Evolutionary conservation across 2,329 filamentous ascomycete genomes (phyloP), one percentile per base, ranked within the genome.

Genomic region (Claviceps capensis): DNA sequence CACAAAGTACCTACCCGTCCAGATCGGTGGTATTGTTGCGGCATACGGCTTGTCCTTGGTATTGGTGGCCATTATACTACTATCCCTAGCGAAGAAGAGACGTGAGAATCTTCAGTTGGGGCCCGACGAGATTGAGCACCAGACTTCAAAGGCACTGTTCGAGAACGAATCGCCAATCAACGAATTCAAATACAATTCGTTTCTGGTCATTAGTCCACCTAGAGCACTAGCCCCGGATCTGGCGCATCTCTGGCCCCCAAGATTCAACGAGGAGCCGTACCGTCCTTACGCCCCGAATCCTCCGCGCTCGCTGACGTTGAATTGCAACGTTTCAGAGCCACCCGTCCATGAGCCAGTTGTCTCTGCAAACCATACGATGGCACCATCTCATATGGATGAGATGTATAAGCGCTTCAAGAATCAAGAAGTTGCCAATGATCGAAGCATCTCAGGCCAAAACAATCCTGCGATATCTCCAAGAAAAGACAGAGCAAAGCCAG

Each of bases 361-460:
- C 23, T 79, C 84, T 54, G 77, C 79, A 54, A 87, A 95, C 67
- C 81, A 78, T 64, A 75, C 78, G 62, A 83, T 84, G 71, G 82
- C 87, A 56, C 83, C 93, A 66, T 76, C 83, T 57, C 86, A 95
- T 65, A 82, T 96, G 67, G 89, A 95, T 66, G 82, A 87, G 60
- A 82, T 97, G 65, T 97, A 96, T 69, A 88, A 83, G 55, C 85
- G 89, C 59, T 90, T 95, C 57, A 85, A 95, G 82, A 88, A 89
- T 66, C 86, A 95, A 60, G 90, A 96, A 62, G 79, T 78, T 53
- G 79, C 79, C 49, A 83, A 82, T 65, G 71, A 75, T 57, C 73
- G 72, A 47, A 80, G 81, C 36, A 57, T 54, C 52, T 61, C 55
- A 47, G 60, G 59, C 46, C 63, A 50, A 47, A 62, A 54, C 14